phyloP scores from a whole-genome alignment of 1,284 basidiomycete genomes.

The Irpex sp. region DNA sequence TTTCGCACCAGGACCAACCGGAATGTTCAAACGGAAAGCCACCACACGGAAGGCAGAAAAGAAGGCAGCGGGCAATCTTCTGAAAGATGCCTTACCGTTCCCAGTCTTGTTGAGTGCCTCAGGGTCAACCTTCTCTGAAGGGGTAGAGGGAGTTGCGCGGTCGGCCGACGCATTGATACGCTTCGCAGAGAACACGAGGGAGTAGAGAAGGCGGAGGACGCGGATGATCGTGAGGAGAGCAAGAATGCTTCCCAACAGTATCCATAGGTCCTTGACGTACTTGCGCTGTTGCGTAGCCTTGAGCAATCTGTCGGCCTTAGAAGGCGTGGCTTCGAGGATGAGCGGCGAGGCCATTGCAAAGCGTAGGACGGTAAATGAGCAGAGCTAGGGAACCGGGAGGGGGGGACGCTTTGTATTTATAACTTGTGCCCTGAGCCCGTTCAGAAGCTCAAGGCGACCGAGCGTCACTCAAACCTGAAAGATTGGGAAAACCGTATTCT shows the following conservation, averaged over 20 bases:
- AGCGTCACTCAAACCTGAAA: not conserved
- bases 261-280: conserved; percentile 31
- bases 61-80: conserved; percentile 31
- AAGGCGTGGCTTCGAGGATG: conserved; percentile 17
- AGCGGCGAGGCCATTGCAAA: conserved; percentile 15
- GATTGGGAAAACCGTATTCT: not conserved
- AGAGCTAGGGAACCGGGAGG: not conserved
- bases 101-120: conserved; percentile 19
- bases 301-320: conserved; percentile 23
- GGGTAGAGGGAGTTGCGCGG: conserved; percentile 4
- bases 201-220: conserved; percentile 22
- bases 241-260: conserved; percentile 36
- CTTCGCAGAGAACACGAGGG: conserved; percentile 10
- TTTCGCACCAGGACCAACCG: conserved; percentile 33
- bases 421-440: not conserved
- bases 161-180: not conserved
- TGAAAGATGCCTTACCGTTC: conserved; percentile 26
- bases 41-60: conserved; percentile 37
- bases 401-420: conserved; percentile 18
- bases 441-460: not conserved
- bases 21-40: conserved; percentile 39
- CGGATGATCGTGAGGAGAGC: conserved; percentile 35
- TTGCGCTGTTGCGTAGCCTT: conserved; percentile 26
- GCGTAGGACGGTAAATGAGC: not conserved
- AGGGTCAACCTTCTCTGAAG: conserved; percentile 18